Evolutionary conservation across 352 stramenopile species (phyloP).

Genomic region (Globisporangium spiculum): DNA sequence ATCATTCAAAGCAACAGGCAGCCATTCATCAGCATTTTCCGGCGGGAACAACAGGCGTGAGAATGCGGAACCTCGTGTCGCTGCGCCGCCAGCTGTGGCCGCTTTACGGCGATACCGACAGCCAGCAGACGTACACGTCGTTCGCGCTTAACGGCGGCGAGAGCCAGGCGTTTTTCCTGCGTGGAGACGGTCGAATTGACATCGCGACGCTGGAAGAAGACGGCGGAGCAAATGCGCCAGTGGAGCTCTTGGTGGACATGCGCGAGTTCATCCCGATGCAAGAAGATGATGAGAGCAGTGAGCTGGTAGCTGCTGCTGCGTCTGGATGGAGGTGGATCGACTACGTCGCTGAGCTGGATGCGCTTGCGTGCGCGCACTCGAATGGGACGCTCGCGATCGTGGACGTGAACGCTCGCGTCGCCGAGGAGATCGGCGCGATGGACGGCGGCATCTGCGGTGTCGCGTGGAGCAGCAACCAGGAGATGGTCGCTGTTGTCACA

Average conservation of each 20-base stretch:
- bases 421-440: conserved; percentile 67
- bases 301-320: not conserved
- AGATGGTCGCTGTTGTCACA: conserved; percentile 62
- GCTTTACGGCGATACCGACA: conserved; percentile 17
- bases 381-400: conserved; percentile 49
- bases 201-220: conserved; percentile 28
- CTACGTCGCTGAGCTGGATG: conserved; percentile 60
- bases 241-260: conserved; percentile 38
- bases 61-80: conserved; percentile 62
- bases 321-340: conserved; percentile 55
- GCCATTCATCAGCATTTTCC: conserved; percentile 9
- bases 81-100: conserved; percentile 45
- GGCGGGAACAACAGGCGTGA: not conserved
- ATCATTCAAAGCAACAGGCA: not conserved
- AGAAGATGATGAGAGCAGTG: not conserved
- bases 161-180: conserved; percentile 34
- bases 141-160: conserved; percentile 41
- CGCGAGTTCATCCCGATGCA: conserved; percentile 18
- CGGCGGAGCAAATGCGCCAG: conserved; percentile 1
- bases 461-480: conserved; percentile 69
- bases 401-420: conserved; percentile 38
- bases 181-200: conserved; percentile 29
- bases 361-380: conserved; percentile 51
- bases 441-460: conserved; percentile 59
- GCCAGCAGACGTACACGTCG: not conserved